A percentile compares a stretch with the other conserved stretches of the same genome.
Evolutionary conservation across 768 basidiomycete genomes (phyloP).

Genomic region (Trametes sanguinea): DNA sequence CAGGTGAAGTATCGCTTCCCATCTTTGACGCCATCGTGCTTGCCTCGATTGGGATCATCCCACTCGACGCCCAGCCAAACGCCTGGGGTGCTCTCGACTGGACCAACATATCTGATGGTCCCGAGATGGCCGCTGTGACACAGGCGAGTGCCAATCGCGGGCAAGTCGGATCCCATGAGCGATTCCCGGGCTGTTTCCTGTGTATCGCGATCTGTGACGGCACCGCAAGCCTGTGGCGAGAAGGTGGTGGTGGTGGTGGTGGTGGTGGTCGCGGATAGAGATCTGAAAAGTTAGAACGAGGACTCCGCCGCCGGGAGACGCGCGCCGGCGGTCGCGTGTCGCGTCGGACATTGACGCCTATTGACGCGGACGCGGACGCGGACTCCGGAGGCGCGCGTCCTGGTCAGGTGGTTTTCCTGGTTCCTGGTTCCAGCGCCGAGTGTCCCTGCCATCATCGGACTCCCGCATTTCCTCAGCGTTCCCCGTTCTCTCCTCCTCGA

Average conservation of each 20-base stretch:
- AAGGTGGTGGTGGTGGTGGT: background rate
- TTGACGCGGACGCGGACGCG: background rate
- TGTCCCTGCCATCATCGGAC: background rate
- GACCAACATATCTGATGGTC: slow-evolving; percentile 70
- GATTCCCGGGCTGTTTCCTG: background rate
- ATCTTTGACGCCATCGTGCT: slow-evolving; percentile 83
- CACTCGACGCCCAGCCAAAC: slow-evolving; percentile 97
- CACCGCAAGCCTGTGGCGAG: background rate
- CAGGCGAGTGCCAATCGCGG: slow-evolving; percentile 57
- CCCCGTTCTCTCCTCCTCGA: background rate
- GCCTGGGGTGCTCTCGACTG: slow-evolving; percentile 62
- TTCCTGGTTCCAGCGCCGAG: background rate
- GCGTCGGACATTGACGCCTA: background rate
- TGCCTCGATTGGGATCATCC: slow-evolving; percentile 84
- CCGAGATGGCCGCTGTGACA: slow-evolving; percentile 55
- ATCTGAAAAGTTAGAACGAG: background rate
- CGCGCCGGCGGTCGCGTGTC: background rate
- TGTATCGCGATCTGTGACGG: background rate
- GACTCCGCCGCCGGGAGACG: background rate
- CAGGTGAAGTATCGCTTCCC: slow-evolving; percentile 78
- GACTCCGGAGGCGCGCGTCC: background rate
- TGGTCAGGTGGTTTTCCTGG: background rate
- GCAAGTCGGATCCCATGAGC: slow-evolving; percentile 22
- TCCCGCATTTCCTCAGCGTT: slow-evolving; percentile 2
- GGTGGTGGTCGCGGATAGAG: too few species aligned